These are phyloP conservation scores for Hypoxylon sp. DNA, from an alignment of 2,329 filamentous ascomycete species.

Conservation along the genomic window DNA sequence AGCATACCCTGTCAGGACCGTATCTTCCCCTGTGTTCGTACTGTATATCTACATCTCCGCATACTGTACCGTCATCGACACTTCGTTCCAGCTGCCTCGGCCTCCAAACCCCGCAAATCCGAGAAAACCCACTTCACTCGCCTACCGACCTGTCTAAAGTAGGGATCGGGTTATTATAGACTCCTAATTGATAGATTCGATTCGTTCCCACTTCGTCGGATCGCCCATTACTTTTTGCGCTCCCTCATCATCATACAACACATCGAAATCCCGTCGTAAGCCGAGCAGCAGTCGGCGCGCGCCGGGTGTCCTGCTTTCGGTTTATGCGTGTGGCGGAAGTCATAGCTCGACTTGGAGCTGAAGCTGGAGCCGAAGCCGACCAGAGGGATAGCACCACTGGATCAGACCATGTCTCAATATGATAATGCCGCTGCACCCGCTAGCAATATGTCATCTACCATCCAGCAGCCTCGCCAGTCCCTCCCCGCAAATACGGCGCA, in stretches of 20 bases:
- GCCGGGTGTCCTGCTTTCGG: conserved; percentile 30
- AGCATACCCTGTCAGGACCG: conserved; percentile 4
- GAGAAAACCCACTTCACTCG: conserved; percentile 41
- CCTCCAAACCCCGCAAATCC: conserved; percentile 43
- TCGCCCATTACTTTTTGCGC: conserved; percentile 37
- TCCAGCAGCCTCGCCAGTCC: conserved; percentile 42
- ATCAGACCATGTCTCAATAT: conserved; percentile 47
- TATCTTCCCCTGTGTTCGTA: conserved; percentile 20
- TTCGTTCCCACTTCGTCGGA: conserved; percentile 40
- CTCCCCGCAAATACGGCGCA: conserved; percentile 40
- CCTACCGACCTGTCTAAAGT: conserved; percentile 36
- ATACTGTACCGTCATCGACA: conserved; percentile 32
- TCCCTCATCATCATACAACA: conserved; percentile 46
- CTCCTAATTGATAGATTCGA: conserved; percentile 39
- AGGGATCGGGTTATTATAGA: conserved; percentile 39
- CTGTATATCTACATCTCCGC: conserved; percentile 21
- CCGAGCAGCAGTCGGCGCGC: conserved; percentile 50
- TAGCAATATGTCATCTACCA: conserved; percentile 38
- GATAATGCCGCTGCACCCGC: conserved; percentile 38
- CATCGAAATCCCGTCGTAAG: conserved; percentile 56
- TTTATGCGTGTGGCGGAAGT: conserved; percentile 37
- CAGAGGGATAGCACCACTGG: conserved; percentile 39
- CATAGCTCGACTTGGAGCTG: conserved; percentile 37
- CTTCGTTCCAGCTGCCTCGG: conserved; percentile 36
- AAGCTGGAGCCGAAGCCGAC: conserved; percentile 28